Base-by-base conservation (phyloP, 495 filamentous ascomycete genomes). In the Neurospora hispaniola region DNA sequence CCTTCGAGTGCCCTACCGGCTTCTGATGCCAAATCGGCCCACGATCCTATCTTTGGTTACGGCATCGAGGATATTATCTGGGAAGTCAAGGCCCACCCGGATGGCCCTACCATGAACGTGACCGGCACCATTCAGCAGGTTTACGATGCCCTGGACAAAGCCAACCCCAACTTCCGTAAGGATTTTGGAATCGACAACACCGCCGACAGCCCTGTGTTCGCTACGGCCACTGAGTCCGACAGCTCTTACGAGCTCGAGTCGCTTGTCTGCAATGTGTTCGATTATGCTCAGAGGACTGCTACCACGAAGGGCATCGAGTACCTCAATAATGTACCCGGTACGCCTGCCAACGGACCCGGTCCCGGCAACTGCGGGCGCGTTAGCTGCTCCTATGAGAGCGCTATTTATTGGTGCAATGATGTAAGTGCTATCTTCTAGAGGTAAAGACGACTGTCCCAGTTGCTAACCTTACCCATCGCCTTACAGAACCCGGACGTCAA, bases 331-430 rank as follows among this genome's bases (percentile, higher is more conserved):
- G 71, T 72, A 8, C 42, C 48, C 5, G 76, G 78, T 4, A 27
- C 11, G 11, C 76, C 75, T 16, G 35, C 38, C 20, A 76, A 76
- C 42, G 75, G 39, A 2, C 66, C 77, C 7, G 79, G 79, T 2
- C 77, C 78, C 1, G 42, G 73, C 12, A 73, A 73, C 43, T 80
- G 79, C 41, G 74, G 74, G 1, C 75, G 78, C 0, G 71, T 81
- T 11, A 74, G 71, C 35, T 81, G 79, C 54, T 71, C 69, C 0
- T 78, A 75, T 39, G 43, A 73, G 39, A 69, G 71, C 11, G 78
- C 72, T 5, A 80, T 81, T 16, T 79, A 40, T 20, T 81, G 78
- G 75, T 81, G 79, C 59, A 81, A 81, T 35, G 79, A 82, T 69
- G 72, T 76, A 41, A 59, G 69, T 76, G 27, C 16, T 31, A 35